Percentiles rank a stretch among this genome's conserved stretches.
These are phyloP conservation scores for Phytophthora pistaciae DNA, from an alignment of 352 stramenopile species.

Conservation along the genomic window DNA sequence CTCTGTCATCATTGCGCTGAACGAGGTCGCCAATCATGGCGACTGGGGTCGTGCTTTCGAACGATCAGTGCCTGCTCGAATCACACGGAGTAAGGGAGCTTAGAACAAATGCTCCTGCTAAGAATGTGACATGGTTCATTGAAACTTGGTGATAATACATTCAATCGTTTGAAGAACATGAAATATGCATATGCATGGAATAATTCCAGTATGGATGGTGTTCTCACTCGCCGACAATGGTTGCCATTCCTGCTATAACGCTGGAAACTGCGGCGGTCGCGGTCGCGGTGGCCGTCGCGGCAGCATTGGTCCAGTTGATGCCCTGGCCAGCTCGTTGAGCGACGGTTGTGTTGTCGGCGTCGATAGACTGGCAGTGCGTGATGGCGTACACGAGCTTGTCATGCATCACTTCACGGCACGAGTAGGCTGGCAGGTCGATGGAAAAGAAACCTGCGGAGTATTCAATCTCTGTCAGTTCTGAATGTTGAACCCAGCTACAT, in stretches of 20 bases:
- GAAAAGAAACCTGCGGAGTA: conserved; percentile 81
- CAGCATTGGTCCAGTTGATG: conserved; percentile 82
- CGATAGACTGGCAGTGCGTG: conserved; percentile 89
- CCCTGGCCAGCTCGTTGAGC: conserved; percentile 87
- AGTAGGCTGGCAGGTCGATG: conserved; percentile 86
- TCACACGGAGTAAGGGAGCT: conserved; percentile 31
- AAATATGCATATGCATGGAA: conserved; percentile 16
- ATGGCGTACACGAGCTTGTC: conserved; percentile 91
- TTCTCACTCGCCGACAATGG: conserved; percentile 33
- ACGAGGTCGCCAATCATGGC: conserved; percentile 74
- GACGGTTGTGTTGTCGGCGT: conserved; percentile 91
- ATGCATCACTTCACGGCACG: conserved; percentile 76
- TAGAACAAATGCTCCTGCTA: conserved; percentile 8
- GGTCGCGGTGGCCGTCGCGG: conserved; percentile 42
- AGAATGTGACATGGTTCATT: too few species aligned
- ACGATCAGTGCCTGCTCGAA: conserved; percentile 60
- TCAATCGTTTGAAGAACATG: conserved; percentile 23
- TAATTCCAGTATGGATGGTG: not conserved
- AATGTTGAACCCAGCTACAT: not conserved
- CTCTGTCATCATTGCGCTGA: conserved; percentile 74
- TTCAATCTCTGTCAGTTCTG: conserved; percentile 15
- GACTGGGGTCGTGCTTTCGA: conserved; percentile 76
- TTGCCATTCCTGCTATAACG: conserved; percentile 64
- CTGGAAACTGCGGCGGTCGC: conserved; percentile 67
- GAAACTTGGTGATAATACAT: conserved; percentile 7